phyloP scores from a whole-genome alignment of 192 early-diverging fungal species.

The Thamnidium elegans region DNA sequence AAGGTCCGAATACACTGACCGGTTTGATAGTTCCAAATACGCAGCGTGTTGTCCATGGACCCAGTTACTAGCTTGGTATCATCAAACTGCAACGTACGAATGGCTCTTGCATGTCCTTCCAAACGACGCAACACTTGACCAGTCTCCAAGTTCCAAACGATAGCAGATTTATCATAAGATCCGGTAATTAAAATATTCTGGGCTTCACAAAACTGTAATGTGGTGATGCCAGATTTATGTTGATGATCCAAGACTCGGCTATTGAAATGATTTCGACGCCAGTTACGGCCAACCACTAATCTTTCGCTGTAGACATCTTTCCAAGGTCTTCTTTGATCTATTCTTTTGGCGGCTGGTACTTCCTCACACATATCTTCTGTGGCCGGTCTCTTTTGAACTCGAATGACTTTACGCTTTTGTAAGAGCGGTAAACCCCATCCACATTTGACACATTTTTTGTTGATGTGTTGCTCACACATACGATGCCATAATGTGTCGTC shows the following conservation, averaged over 20 bases:
- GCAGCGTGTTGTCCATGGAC: conserved; percentile 86
- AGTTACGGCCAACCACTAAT: conserved; percentile 88
- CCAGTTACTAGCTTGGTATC: conserved; percentile 89
- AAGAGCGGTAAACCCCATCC: conserved; percentile 92
- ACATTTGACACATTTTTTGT: conserved; percentile 91
- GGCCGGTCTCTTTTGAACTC: conserved; percentile 7
- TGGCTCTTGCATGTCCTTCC: conserved; percentile 77
- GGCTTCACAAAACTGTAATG: conserved; percentile 79
- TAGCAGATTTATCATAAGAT: conserved; percentile 80
- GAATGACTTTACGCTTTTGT: conserved; percentile 44
- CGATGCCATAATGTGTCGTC: conserved; percentile 94
- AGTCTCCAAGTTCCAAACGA: conserved; percentile 84
- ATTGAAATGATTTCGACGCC: conserved; percentile 75
- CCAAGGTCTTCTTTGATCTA: conserved; percentile 69
- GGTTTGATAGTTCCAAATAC: conserved; percentile 89
- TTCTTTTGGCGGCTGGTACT: neutral
- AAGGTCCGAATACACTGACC: conserved; percentile 85
- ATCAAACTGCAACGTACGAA: conserved; percentile 91
- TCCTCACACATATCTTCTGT: neutral
- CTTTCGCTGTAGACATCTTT: conserved; percentile 95
- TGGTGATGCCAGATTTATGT: conserved; percentile 84
- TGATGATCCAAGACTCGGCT: conserved; percentile 54
- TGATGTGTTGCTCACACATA: conserved; percentile 98
- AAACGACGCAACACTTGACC: conserved; percentile 71
- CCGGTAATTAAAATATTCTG: conserved; percentile 74